Evolutionary conservation across 108 stramenopile species (phyloP), one percentile per base, ranked within the genome.

Genomic region (Cylindrotheca closterium): DNA sequence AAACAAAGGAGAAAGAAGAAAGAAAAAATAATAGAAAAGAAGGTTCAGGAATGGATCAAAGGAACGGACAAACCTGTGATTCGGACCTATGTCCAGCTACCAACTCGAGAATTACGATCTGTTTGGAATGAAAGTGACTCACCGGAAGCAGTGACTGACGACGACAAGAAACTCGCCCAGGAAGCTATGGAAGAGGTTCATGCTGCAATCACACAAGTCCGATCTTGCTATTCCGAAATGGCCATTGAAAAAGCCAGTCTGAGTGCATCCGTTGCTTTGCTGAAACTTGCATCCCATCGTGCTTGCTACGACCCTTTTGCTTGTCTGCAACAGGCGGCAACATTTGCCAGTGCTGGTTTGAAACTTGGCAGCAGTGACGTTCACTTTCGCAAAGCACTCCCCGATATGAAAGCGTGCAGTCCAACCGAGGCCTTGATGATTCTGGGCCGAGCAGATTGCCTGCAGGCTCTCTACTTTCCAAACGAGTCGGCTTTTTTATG

Each of bases 381-480:
- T 27, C 54, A 48, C 18, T 93, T 88, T 60, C 82, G 88, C 32
- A 63, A 59, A 55, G 69, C 63, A 31, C 71, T 90, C 22, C 89
- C 89, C 7, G 53, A 60, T 10, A 26, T 54, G 33, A 29, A 60
- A 12, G 68, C 76, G 33, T 88, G 87, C 30, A 70, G 74, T 15
- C 74, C 92, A 8, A 37, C 61, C 30, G 75, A 93, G 28, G 92
- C 87, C n/a, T 72, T 93, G 51, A 55, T 75, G 17, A 82, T 90
- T 27, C 76, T 93, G 45, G 89, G 88, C 3, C 69, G 92, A 54
- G 89, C 92, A 24, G 92, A 90, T 51, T 93, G 92, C 47, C 58
- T 93, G 24, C 85, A 89, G 47, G 74, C 89, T 8, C 58, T 93
- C 1, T 79, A 83, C 61, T 93, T 90, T 73, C 69, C 82, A 17